Base-by-base conservation (phyloP, 371 early-diverging fungal genomes). In the Quaeritorhiza haematococci region DNA sequence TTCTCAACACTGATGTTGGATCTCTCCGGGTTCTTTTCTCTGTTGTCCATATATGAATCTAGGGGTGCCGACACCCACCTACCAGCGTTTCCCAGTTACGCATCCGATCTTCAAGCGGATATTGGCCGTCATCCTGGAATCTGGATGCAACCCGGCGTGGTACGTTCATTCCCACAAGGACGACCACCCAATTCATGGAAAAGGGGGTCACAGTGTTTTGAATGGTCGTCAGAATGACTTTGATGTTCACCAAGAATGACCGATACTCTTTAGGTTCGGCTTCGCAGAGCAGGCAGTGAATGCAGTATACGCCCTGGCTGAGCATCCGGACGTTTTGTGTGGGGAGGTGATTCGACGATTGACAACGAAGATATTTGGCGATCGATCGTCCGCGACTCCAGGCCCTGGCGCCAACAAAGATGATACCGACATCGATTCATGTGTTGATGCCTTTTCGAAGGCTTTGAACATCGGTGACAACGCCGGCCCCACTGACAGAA, bases 241-340 rank as follows among this genome's bases (percentile, higher is more conserved):
- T 46, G 17, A 53, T 41, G 10, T 6, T 27, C 21, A 53, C n/a
- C n/a, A n/a, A n/a, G n/a, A n/a, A n/a, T n/a, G n/a, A n/a, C n/a
- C n/a, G n/a, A n/a, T n/a, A 13, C 19, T 21, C 19, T 45, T 61
- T 30, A 85, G 87, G 94, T 94, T 93, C 71, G 79, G 85, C 21
- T 79, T 94, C 23, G 88, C 92, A 1, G 93, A 96, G 64, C 93
- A 94, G 63, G 94, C 89, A 3, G 72, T 98, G 44, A 93, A 93
- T 63, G 83, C 94, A 1, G 87, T 96, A 19, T 94, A 91, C 61
- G 56, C 82, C 13, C 74, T 96, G 38, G 84, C 87, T 8, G 92
- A 93, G 34, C 88, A 93, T 53, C 98, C 98, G 0, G 93, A 94
- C 57, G 53, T 72, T 1, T 58, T 95, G 23, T 87, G 84, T 53